Evolutionary conservation across 768 basidiomycete species (phyloP).

Genomic region (Mycena maculata): DNA sequence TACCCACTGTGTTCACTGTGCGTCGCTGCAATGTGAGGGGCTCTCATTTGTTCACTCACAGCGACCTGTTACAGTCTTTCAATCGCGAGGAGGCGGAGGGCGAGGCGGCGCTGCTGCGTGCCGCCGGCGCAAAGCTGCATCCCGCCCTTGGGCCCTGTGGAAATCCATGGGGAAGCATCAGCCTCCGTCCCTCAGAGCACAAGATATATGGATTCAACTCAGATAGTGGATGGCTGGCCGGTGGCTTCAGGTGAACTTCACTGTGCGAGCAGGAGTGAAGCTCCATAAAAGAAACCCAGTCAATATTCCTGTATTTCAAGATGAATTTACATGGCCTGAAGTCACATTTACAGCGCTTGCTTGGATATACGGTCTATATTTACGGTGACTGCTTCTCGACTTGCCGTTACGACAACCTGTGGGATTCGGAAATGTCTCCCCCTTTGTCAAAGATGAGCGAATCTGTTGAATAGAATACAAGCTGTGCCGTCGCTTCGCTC

Average conservation of each 20-base stretch:
- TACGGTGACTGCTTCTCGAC: too few species aligned
- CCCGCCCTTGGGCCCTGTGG: slow-evolving; percentile 14
- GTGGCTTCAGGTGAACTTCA: slow-evolving; percentile 40
- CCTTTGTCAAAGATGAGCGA: too few species aligned
- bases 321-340: too few species aligned
- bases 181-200: slow-evolving; percentile 35
- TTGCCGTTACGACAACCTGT: too few species aligned
- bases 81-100: slow-evolving; percentile 26
- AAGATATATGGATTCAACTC: slow-evolving; percentile 48
- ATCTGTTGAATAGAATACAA: too few species aligned
- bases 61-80: slow-evolving; percentile 5
- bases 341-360: too few species aligned
- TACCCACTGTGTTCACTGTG: slow-evolving; percentile 16
- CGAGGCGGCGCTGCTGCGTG: slow-evolving; percentile 23
- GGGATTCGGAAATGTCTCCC: too few species aligned
- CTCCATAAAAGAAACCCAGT: too few species aligned
- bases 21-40: not conserved
- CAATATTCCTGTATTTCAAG: too few species aligned
- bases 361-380: too few species aligned
- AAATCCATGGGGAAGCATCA: slow-evolving; percentile 32
- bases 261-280: not conserved
- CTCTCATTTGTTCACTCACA: not conserved
- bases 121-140: slow-evolving; percentile 25
- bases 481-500: not conserved
- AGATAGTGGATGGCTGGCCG: slow-evolving; percentile 50